phyloP scores from a whole-genome alignment of 352 stramenopile species.

The Globisporangium uncinulatum region DNA sequence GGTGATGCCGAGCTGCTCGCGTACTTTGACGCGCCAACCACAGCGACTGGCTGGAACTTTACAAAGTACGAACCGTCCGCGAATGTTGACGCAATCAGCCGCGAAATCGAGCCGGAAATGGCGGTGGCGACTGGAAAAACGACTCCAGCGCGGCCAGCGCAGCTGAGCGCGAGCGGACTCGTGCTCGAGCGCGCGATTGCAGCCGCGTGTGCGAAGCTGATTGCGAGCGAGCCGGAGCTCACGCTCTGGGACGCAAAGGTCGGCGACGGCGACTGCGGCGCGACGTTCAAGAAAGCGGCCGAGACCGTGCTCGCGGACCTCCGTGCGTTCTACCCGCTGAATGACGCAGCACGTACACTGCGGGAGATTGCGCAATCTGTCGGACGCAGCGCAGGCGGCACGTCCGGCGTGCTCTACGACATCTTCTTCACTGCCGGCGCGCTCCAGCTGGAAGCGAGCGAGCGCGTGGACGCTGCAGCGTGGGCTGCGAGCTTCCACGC shows the following conservation, averaged over 20 bases:
- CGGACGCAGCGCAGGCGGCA: constrained; percentile 87
- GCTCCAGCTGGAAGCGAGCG: constrained; percentile 40
- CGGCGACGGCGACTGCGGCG: constrained; percentile 96
- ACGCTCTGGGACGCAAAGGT: constrained; percentile 95
- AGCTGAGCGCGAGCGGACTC: constrained; percentile 31
- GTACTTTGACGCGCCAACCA: constrained; percentile 57
- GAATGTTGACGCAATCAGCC: constrained; percentile 15
- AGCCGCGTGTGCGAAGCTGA: constrained; percentile 68
- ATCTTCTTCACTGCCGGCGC: constrained; percentile 87
- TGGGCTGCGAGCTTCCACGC: constrained; percentile 56
- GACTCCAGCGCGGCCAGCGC: constrained; percentile 29
- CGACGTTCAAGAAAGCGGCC: constrained; percentile 93
- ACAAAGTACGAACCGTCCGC: constrained; percentile 35
- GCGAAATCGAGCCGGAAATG: constrained; percentile 27
- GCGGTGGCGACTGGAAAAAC: constrained; percentile 16
- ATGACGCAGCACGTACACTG: constrained; percentile 49
- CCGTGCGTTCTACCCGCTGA: constrained; percentile 48
- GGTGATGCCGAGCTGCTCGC: constrained; percentile 38
- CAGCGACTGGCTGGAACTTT: constrained; percentile 63
- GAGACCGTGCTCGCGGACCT: constrained; percentile 76
- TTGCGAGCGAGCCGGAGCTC: constrained; percentile 86
- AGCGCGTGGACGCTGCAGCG: constrained; percentile 21
- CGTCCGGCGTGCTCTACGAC: constrained; percentile 92
- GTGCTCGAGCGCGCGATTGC: constrained; percentile 57
- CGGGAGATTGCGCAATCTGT: constrained; percentile 59